Evolutionary conservation across 768 basidiomycete genomes (phyloP).

Genomic region (Heimioporus sp.): DNA sequence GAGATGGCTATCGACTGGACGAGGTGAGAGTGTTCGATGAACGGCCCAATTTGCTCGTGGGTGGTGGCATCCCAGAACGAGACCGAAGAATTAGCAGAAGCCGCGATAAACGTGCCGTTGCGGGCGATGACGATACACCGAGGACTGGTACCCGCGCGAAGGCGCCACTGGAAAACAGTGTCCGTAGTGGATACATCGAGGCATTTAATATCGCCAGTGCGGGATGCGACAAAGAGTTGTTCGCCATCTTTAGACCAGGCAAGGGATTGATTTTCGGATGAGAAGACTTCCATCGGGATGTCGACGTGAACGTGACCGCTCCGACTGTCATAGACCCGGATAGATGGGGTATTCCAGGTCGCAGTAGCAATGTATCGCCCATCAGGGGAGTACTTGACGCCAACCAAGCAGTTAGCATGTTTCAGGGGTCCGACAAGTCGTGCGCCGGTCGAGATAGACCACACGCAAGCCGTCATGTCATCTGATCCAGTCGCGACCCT

Average conservation of each 20-base stretch:
- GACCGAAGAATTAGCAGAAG: background rate
- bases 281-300: background rate
- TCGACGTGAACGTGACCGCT: background rate
- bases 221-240: slow-evolving; percentile 5
- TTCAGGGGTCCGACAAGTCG: too few relatives aligned
- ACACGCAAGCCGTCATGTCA: background rate
- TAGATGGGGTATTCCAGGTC: background rate
- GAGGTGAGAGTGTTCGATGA: slow-evolving; percentile 1
- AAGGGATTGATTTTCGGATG: slow-evolving; percentile 4
- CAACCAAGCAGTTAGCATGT: background rate
- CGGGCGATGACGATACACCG: background rate
- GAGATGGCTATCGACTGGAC: slow-evolving; percentile 8
- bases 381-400: slow-evolving; percentile 11
- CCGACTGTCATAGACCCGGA: slow-evolving; percentile 5
- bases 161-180: background rate
- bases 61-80: slow-evolving; percentile 14
- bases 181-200: background rate
- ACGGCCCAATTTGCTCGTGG: slow-evolving; percentile 1
- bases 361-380: slow-evolving; percentile 9
- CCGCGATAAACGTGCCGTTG: slow-evolving; percentile 11
- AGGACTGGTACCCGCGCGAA: too few relatives aligned
- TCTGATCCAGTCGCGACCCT: slow-evolving; percentile 1
- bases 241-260: slow-evolving; percentile 3
- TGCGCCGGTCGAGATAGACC: background rate
- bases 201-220: background rate